Evolutionary conservation across 257 asterid species (phyloP).

Genomic region (Ajuga chamaepitys): DNA sequence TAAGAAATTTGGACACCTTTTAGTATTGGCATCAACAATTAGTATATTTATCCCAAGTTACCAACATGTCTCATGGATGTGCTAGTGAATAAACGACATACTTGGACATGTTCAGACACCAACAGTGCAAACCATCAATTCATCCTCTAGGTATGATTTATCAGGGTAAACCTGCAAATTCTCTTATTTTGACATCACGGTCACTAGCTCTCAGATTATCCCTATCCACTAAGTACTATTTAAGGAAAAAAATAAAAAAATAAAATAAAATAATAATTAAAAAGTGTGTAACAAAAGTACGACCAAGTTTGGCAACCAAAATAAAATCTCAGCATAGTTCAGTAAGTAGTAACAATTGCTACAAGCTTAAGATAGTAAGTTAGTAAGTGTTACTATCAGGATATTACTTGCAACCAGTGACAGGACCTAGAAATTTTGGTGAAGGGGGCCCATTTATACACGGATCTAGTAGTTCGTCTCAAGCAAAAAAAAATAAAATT

Average conservation of each 20-base stretch:
- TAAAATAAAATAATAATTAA: too few species aligned
- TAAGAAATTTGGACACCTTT: neutral
- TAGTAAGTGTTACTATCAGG: too few species aligned
- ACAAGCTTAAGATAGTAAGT: too few species aligned
- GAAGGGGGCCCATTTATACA: too few species aligned
- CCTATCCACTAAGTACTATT: neutral
- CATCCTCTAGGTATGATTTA: neutral
- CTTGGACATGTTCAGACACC: neutral
- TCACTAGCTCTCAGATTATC: neutral
- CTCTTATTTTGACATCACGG: neutral
- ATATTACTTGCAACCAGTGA: too few species aligned
- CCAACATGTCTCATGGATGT: neutral
- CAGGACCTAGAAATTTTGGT: too few species aligned
- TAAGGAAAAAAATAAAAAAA: neutral
- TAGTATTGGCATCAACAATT: neutral
- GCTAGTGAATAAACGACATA: neutral
- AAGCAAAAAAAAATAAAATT: too few species aligned
- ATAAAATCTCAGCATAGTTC: neutral
- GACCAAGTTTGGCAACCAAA: neutral
- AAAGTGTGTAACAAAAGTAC: too few species aligned
- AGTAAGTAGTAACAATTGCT: neutral
- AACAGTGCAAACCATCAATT: neutral
- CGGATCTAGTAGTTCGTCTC: too few species aligned
- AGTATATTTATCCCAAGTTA: neutral
- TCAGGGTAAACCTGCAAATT: neutral